Conservation (phyloP, 768 basidiomycete species). For the Mycena latifolia region DNA sequence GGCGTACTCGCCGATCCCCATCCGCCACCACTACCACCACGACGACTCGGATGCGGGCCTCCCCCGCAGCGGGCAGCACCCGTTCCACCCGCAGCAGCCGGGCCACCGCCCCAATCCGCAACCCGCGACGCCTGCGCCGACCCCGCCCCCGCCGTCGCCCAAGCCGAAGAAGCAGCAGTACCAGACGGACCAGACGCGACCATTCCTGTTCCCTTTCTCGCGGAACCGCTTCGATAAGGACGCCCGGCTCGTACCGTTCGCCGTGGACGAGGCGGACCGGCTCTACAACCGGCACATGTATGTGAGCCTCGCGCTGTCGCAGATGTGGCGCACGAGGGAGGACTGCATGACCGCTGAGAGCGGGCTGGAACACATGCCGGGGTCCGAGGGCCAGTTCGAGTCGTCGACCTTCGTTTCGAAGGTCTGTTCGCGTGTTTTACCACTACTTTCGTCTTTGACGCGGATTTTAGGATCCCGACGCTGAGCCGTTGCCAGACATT, state of each 20-base stretch:
- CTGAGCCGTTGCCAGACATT: constrained; percentile 79
- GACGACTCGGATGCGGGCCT: constrained; percentile 69
- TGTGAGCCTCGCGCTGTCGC: constrained; percentile 86
- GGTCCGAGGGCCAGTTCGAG: constrained; percentile 69
- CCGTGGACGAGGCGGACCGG: constrained; percentile 95
- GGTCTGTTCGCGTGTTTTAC: constrained; percentile 43
- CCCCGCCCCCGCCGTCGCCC: constrained; percentile 80
- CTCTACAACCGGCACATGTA: constrained; percentile 94
- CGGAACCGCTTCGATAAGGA: constrained; percentile 68
- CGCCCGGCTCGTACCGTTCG: constrained; percentile 87
- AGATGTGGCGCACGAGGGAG: constrained; percentile 96
- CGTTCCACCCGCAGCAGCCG: constrained; percentile 51
- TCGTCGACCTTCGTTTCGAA: constrained; percentile 59
- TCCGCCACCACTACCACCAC: constrained; percentile 95
- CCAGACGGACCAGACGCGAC: constrained; percentile 94
- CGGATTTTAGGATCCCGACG: constrained; percentile 64
- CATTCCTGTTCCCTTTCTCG: constrained; percentile 97
- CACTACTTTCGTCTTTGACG: constrained; percentile 6
- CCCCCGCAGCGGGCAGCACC: constrained; percentile 40
- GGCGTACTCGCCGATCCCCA: constrained; percentile 92
- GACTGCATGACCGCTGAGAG: constrained; percentile 96
- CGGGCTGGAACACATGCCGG: constrained; percentile 86
- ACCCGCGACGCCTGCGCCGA: constrained; percentile 91
- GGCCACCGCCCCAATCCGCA: constrained; percentile 58
- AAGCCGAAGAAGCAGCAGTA: constrained; percentile 99